A percentile compares a stretch with the other conserved stretches of the same genome.
phyloP scores from a whole-genome alignment of 2,329 filamentous ascomycete genomes.

The Xylariaceae sp. region DNA sequence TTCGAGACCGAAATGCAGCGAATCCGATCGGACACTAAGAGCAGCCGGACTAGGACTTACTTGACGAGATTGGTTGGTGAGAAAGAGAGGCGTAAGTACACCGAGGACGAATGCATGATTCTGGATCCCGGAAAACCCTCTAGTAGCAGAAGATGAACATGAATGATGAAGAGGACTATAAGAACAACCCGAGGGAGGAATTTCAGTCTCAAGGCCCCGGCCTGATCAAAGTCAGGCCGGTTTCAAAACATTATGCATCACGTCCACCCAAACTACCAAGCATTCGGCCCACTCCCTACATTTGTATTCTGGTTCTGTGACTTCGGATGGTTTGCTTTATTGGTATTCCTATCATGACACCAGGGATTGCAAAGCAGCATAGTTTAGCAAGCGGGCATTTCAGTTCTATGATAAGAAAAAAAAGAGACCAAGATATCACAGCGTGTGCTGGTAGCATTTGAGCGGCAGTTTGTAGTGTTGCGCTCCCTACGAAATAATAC shows the following conservation, averaged over 20 bases:
- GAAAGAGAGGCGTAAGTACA: slow-evolving; percentile 37
- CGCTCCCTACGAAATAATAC: too few relatives aligned
- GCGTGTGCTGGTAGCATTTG: too few relatives aligned
- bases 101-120: slow-evolving; percentile 35
- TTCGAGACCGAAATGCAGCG: slow-evolving; percentile 74
- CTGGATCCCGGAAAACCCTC: slow-evolving; percentile 31
- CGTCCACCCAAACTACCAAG: too few relatives aligned
- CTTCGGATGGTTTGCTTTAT: neutral
- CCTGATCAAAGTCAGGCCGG: too few relatives aligned
- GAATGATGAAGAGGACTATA: neutral
- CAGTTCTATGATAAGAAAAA: neutral
- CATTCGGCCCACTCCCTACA: too few relatives aligned
- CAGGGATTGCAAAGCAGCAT: neutral
- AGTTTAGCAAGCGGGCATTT: neutral
- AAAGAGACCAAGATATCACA: neutral
- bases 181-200: neutral
- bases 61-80: slow-evolving; percentile 46
- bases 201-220: too few relatives aligned
- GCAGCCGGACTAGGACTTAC: slow-evolving; percentile 40
- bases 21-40: slow-evolving; percentile 35
- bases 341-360: neutral
- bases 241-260: too few relatives aligned
- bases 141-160: slow-evolving; percentile 1
- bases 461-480: too few relatives aligned
- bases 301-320: neutral